Percentiles rank a stretch among this genome's conserved stretches.
These are phyloP conservation scores for Raphanus sativus DNA, from an alignment of 345 rosid genomes.

Conservation along the genomic window DNA sequence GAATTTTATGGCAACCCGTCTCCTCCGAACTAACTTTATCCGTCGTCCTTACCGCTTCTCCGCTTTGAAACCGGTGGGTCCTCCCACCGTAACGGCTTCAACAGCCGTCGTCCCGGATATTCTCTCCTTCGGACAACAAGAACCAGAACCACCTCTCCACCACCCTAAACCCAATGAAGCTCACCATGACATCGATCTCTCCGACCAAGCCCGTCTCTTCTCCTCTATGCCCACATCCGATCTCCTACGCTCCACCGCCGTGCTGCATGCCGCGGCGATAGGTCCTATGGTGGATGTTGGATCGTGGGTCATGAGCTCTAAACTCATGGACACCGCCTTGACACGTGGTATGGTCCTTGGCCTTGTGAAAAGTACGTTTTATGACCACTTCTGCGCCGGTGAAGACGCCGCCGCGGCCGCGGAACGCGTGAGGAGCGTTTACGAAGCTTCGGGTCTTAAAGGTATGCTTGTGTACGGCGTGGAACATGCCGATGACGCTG, in stretches of 20 bases:
- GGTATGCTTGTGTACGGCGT: conserved; percentile 79
- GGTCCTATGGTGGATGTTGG: conserved; percentile 75
- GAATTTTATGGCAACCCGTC: conserved; percentile 52
- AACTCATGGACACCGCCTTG: conserved; percentile 47
- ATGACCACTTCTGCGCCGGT: conserved; percentile 86
- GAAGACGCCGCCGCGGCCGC: conserved; percentile 52
- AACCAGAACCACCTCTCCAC: conserved; percentile 30
- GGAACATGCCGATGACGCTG: conserved; percentile 58
- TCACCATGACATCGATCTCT: conserved; percentile 45
- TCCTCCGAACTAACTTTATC: conserved; percentile 43
- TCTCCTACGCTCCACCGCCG: conserved; percentile 55
- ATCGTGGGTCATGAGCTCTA: conserved; percentile 69
- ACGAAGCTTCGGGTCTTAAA: conserved; percentile 58
- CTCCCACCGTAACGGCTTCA: conserved; percentile 47
- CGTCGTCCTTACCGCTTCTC: conserved; percentile 40
- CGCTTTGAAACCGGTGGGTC: conserved; percentile 42
- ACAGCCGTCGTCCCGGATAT: conserved; percentile 39
- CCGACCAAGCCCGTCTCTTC: conserved; percentile 59
- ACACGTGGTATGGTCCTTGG: conserved; percentile 45
- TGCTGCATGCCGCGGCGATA: conserved; percentile 54
- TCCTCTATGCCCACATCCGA: conserved; percentile 43
- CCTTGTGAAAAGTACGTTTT: conserved; percentile 54
- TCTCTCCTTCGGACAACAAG: conserved; percentile 33
- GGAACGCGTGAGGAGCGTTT: conserved; percentile 42
- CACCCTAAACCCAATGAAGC: conserved; percentile 30